Percentiles rank a stretch among this genome's conserved stretches.
Conservation (phyloP, 73 alveolate genomes). For the Tetrahymena malaccensis region DNA sequence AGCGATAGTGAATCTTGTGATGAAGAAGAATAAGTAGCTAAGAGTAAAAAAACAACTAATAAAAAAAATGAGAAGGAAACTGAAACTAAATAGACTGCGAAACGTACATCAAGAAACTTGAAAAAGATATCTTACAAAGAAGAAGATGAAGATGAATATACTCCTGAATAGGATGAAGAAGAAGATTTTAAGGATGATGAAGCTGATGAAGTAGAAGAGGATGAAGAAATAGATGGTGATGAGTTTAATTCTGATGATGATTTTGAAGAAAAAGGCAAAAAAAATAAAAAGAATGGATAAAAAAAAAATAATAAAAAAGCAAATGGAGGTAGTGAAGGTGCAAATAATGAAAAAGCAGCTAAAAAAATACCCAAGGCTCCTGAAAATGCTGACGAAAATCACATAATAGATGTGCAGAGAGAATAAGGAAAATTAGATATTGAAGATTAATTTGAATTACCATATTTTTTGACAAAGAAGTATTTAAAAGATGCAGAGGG, state of each 20-base stretch:
- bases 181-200: not conserved
- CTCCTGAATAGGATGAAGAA: not conserved
- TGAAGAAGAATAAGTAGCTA: not conserved
- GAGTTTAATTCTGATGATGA: not conserved
- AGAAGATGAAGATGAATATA: not conserved
- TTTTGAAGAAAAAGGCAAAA: not conserved
- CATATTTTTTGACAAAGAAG: conserved; percentile 51
- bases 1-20: not conserved
- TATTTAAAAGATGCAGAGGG: conserved; percentile 48
- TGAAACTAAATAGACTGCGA: not conserved
- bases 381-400: not conserved
- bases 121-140: not conserved
- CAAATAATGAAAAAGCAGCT: not conserved
- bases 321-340: not conserved
- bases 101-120: not conserved
- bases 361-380: not conserved
- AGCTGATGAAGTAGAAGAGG: not conserved
- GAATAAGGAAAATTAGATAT: not conserved
- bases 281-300: not conserved
- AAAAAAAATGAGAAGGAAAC: not conserved
- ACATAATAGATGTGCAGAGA: not conserved
- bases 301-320: not conserved
- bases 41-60: not conserved
- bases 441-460: conserved; percentile 15
- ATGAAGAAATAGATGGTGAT: not conserved